These are phyloP conservation scores for Solanum clarkiae DNA, from an alignment of 257 asterid species.

Conservation along the genomic window DNA sequence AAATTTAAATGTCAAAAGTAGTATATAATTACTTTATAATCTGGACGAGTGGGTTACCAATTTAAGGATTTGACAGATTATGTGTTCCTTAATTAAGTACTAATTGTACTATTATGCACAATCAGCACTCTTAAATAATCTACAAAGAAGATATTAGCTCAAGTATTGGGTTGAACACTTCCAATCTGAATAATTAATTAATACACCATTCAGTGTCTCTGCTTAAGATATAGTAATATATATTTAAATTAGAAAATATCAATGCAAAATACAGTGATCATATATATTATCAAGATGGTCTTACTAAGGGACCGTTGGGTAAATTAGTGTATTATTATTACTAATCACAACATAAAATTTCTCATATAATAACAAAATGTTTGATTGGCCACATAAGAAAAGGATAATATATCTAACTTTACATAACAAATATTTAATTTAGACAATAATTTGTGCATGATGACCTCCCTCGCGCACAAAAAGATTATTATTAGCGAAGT, in stretches of 20 bases:
- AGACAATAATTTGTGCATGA: too few species aligned
- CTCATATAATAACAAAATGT: neutral
- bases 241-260: neutral
- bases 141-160: neutral
- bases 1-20: neutral
- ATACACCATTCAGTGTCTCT: neutral
- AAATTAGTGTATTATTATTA: neutral
- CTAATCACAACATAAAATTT: neutral
- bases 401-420: too few species aligned
- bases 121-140: neutral
- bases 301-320: neutral
- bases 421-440: too few species aligned
- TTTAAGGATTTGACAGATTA: neutral
- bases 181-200: neutral
- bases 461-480: too few species aligned
- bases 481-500: too few species aligned
- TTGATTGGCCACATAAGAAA: neutral
- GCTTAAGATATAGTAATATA: neutral
- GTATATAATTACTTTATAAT: neutral
- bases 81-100: neutral
- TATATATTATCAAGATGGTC: neutral
- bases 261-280: neutral
- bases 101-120: neutral
- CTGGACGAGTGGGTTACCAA: neutral
- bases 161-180: neutral